Evolutionary conservation across 257 asterid species (phyloP).

Genomic region (Solanum appendiculatum): DNA sequence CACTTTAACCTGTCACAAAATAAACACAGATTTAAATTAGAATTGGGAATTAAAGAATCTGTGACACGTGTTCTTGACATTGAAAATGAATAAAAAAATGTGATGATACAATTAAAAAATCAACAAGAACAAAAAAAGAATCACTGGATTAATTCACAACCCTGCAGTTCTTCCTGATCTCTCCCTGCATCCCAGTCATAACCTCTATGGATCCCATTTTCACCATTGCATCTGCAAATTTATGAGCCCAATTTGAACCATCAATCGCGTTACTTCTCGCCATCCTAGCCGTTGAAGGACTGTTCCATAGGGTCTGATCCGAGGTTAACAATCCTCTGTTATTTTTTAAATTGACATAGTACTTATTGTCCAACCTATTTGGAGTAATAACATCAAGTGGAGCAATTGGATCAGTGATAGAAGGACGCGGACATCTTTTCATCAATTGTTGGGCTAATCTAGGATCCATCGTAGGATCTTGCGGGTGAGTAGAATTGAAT

Average conservation of each 20-base stretch:
- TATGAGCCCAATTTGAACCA: slow-evolving; percentile 9
- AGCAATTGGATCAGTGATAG: background rate
- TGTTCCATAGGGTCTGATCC: slow-evolving; percentile 18
- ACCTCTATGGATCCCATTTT: slow-evolving; percentile 29
- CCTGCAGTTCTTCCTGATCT: slow-evolving; percentile 32
- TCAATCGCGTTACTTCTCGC: slow-evolving; percentile 11
- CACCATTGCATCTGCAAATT: slow-evolving; percentile 28
- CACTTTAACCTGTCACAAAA: too few species aligned
- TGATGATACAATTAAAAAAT: background rate
- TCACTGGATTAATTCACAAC: slow-evolving; percentile 7
- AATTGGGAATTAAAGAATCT: background rate
- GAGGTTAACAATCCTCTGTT: slow-evolving; percentile 20
- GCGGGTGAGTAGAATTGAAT: slow-evolving; percentile 5
- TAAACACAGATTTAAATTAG: background rate
- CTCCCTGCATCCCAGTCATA: slow-evolving; percentile 18
- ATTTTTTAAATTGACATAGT: slow-evolving; percentile 10
- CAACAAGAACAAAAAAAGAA: background rate
- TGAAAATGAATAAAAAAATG: background rate
- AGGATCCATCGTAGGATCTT: slow-evolving; percentile 25
- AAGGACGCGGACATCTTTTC: background rate
- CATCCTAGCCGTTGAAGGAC: slow-evolving; percentile 7
- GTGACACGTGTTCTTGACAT: background rate
- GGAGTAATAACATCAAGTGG: slow-evolving; percentile 28
- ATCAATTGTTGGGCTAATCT: slow-evolving; percentile 5
- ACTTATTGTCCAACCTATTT: slow-evolving; percentile 22